Percentiles rank a stretch among this genome's conserved stretches.
These are phyloP conservation scores for Tagetes erecta DNA, from an alignment of 129 eudicot genomes.

Conservation along the genomic window DNA sequence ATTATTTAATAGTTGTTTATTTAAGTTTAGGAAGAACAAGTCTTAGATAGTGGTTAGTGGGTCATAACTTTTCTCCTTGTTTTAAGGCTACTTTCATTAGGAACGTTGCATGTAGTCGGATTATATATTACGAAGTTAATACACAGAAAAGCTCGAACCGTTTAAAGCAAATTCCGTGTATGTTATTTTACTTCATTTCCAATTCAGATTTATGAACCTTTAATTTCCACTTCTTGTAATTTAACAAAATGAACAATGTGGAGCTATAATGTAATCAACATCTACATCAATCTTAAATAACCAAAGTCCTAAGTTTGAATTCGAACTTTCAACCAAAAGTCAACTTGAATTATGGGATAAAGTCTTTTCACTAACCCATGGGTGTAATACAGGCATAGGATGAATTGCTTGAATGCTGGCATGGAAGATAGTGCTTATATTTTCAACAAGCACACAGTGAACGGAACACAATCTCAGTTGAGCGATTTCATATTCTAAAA, in stretches of 20 bases:
- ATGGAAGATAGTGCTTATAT: constrained; percentile 76
- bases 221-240: no score
- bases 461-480: constrained; percentile 41
- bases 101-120: no score
- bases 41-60: no score
- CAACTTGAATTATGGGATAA: neutral
- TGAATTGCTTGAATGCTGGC: constrained; percentile 73
- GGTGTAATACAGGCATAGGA: constrained; percentile 67
- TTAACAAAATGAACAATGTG: neutral
- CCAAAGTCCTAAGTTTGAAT: neutral
- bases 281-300: neutral
- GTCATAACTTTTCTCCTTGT: no score
- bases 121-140: no score
- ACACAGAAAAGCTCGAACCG: no score
- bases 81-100: no score
- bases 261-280: neutral
- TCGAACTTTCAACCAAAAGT: neutral
- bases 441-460: constrained; percentile 32
- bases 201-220: no score
- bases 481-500: constrained; percentile 78
- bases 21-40: no score
- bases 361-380: neutral
- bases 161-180: no score
- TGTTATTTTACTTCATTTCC: no score
- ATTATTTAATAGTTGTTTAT: no score